phyloP scores from a whole-genome alignment of 306 rosid genomes.

The Chamaecrista fasciculata region DNA sequence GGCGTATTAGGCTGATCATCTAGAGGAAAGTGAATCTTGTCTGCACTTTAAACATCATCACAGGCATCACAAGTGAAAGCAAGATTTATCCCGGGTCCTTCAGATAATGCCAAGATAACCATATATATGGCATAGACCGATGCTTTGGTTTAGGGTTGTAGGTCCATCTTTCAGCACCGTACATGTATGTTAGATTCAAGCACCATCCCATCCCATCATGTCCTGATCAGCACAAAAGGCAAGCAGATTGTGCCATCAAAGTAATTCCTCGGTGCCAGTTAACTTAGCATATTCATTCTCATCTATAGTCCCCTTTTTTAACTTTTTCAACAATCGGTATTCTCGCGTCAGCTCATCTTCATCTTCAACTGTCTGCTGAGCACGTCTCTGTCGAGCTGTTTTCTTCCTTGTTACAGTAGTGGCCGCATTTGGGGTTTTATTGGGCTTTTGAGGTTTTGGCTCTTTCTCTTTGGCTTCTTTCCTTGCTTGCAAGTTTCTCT shows the following conservation, averaged over 20 bases:
- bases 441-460: constrained; percentile 48
- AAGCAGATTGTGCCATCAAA: constrained; percentile 34
- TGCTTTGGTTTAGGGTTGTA: constrained; percentile 13
- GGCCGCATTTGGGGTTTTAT: constrained; percentile 37
- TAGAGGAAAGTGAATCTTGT: background rate
- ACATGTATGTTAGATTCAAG: background rate
- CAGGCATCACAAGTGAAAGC: background rate
- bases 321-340: constrained; percentile 79
- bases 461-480: constrained; percentile 71
- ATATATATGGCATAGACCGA: constrained; percentile 21
- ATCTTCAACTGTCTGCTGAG: constrained; percentile 75
- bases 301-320: constrained; percentile 76
- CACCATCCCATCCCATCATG: constrained; percentile 10
- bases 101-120: constrained; percentile 18
- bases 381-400: constrained; percentile 88
- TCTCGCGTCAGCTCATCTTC: constrained; percentile 78
- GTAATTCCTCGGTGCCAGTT: constrained; percentile 82
- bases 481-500: constrained; percentile 65
- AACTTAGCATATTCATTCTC: constrained; percentile 71
- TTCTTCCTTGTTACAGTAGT: constrained; percentile 55
- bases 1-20: background rate
- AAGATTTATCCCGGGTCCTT: constrained; percentile 14
- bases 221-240: constrained; percentile 26
- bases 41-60: constrained; percentile 8
- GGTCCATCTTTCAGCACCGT: background rate